A percentile compares a stretch with the other conserved stretches of the same genome.
phyloP scores from a whole-genome alignment of 129 eudicot genomes.

The Dittrichia graveolens region DNA sequence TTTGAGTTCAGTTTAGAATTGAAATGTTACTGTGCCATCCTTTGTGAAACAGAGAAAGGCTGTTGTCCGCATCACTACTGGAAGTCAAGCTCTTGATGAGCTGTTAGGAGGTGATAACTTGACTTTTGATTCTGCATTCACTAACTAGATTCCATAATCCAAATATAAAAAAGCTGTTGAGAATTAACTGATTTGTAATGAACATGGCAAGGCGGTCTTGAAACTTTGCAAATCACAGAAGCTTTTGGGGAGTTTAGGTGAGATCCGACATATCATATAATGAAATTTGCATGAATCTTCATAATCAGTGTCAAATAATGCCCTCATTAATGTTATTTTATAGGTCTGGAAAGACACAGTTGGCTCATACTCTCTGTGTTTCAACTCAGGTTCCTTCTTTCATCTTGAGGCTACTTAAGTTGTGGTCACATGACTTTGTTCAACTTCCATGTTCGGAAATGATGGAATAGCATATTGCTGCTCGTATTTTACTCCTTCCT shows the following conservation, averaged over 20 bases:
- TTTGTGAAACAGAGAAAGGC: conserved; percentile 71
- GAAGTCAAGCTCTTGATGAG: conserved; percentile 98
- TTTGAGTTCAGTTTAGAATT: conserved; percentile 6
- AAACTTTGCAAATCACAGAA: conserved; percentile 87
- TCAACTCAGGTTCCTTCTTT: conserved; percentile 68
- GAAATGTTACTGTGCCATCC: conserved; percentile 20
- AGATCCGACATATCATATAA: conserved; percentile 12
- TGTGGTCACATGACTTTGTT: conserved; percentile 10
- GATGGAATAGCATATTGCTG: not conserved
- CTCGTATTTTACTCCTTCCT: not conserved
- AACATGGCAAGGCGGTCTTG: conserved; percentile 71
- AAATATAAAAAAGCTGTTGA: not conserved
- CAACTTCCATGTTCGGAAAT: not conserved
- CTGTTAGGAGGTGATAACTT: conserved; percentile 73
- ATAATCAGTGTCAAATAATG: conserved; percentile 13
- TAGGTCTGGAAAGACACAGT: conserved; percentile 99
- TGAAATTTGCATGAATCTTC: conserved; percentile 10
- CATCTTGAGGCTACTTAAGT: not conserved
- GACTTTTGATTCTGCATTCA: conserved; percentile 22
- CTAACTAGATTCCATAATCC: not conserved
- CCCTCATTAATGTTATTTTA: conserved; percentile 16
- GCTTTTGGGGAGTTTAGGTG: conserved; percentile 98
- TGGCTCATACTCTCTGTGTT: conserved; percentile 96
- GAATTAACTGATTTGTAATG: conserved; percentile 12
- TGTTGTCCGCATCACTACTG: conserved; percentile 88